These are phyloP conservation scores for Prototheca stagnorum DNA, from an alignment of 163 green algal species.

Conservation along the genomic window DNA sequence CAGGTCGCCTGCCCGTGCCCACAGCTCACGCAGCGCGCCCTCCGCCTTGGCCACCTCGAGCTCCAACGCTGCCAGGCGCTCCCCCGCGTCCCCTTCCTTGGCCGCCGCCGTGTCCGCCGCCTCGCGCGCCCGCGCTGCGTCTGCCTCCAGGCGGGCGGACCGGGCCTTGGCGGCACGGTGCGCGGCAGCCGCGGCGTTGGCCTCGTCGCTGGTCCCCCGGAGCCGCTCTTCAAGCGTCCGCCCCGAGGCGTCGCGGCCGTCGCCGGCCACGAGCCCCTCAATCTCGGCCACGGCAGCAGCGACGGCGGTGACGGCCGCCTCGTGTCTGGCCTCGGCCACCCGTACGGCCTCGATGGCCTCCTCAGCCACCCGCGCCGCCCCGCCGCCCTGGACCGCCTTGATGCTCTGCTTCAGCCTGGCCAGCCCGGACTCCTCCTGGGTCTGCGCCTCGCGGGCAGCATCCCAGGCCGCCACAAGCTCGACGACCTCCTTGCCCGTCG, in stretches of 20 bases:
- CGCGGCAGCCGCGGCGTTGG: constrained; percentile 51
- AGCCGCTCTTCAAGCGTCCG: constrained; percentile 64
- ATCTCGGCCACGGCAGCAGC: constrained; percentile 56
- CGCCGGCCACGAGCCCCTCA: constrained; percentile 57
- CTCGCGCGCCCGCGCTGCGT: constrained; percentile 23
- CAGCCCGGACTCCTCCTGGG: constrained; percentile 25
- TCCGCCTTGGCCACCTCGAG: background rate
- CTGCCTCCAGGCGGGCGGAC: constrained; percentile 23
- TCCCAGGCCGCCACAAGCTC: constrained; percentile 51
- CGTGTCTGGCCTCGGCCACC: background rate
- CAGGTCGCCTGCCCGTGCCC: no score
- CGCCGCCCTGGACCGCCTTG: no score
- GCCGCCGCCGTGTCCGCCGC: background rate
- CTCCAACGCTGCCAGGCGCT: background rate
- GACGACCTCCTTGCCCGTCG: constrained; percentile 65
- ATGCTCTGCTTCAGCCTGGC: constrained; percentile 10
- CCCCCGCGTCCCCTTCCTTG: background rate
- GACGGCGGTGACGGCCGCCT: background rate
- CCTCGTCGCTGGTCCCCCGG: constrained; percentile 49
- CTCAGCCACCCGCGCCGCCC: no score
- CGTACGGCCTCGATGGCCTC: no score
- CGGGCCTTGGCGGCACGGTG: constrained; percentile 52
- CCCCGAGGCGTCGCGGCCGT: constrained; percentile 70
- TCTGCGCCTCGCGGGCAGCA: constrained; percentile 53
- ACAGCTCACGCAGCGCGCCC: background rate